Percentiles rank a stretch among this genome's conserved stretches.
Conservation (phyloP, 2,329 filamentous ascomycete species). For the Neopestalotiopsis sp. region DNA sequence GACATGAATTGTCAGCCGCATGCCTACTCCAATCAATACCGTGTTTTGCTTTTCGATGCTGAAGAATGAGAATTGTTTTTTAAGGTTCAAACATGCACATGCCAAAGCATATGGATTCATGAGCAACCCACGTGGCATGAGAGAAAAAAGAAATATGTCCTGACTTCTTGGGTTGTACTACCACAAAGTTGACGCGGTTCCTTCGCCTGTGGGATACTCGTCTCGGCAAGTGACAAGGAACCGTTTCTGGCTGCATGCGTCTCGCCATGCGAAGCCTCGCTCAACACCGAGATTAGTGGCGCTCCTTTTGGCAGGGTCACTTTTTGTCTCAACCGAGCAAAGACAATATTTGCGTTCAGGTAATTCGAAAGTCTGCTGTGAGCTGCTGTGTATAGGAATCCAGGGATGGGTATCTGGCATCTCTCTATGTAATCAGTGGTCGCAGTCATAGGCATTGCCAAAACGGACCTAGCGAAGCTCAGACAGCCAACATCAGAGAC, state of each 20-base stretch:
- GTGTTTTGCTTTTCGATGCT: not conserved
- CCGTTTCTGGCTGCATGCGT: conserved; percentile 1
- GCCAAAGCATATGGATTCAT: not conserved
- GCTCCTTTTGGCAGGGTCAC: not conserved
- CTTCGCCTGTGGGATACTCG: conserved; percentile 1
- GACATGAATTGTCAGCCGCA: not conserved
- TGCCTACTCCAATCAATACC: not conserved
- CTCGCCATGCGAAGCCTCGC: not conserved
- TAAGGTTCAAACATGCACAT: conserved; percentile 1
- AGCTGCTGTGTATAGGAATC: not conserved
- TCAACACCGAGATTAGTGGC: conserved; percentile 4
- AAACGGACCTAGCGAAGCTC: not conserved
- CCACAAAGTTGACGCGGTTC: not conserved
- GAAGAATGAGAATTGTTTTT: not conserved
- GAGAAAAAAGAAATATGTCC: not conserved
- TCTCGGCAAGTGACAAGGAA: conserved; percentile 4
- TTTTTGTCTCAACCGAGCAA: not conserved
- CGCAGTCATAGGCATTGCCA: not conserved
- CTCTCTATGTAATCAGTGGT: not conserved
- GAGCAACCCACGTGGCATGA: not conserved
- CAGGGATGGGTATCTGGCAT: not conserved
- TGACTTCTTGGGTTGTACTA: not conserved
- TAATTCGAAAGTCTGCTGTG: not conserved
- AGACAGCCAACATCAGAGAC: too few species aligned
- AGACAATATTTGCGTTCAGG: not conserved